These are phyloP conservation scores for Uronychia binucleata DNA, from an alignment of 73 alveolate species.

Conservation along the genomic window DNA sequence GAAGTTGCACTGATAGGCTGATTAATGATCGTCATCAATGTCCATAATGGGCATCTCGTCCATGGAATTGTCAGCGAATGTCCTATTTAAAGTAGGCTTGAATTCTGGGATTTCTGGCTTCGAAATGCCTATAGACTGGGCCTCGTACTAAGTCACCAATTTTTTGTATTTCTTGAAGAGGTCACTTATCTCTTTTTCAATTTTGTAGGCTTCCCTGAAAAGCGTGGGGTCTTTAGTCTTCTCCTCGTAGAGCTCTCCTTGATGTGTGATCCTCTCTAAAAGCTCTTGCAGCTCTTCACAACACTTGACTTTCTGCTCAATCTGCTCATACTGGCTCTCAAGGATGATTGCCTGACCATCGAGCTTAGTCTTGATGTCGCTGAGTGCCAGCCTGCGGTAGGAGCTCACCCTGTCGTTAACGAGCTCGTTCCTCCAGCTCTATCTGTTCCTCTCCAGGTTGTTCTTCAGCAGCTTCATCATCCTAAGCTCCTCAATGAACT, in stretches of 20 bases:
- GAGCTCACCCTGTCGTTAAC: slow-evolving; percentile 1
- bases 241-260: neutral
- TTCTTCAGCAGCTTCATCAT: slow-evolving; percentile 6
- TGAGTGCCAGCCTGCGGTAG: neutral
- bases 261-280: neutral
- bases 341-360: neutral
- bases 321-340: neutral
- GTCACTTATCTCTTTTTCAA: neutral
- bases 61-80: neutral
- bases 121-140: neutral
- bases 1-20: neutral
- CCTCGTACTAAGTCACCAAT: neutral
- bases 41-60: neutral
- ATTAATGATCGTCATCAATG: neutral
- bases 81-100: neutral
- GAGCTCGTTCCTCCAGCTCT: slow-evolving; percentile 4
- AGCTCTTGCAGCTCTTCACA: neutral
- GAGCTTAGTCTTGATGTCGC: neutral
- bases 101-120: neutral
- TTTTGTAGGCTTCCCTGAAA: neutral
- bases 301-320: neutral
- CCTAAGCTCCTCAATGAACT: neutral
- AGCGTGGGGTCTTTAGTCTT: neutral
- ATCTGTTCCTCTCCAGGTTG: slow-evolving; percentile 4
- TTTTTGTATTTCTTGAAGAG: neutral